Evolutionary conservation across 192 early-diverging fungal genomes (phyloP), one percentile per base, ranked within the genome.

Genomic region (Mortierella hygrophila): DNA sequence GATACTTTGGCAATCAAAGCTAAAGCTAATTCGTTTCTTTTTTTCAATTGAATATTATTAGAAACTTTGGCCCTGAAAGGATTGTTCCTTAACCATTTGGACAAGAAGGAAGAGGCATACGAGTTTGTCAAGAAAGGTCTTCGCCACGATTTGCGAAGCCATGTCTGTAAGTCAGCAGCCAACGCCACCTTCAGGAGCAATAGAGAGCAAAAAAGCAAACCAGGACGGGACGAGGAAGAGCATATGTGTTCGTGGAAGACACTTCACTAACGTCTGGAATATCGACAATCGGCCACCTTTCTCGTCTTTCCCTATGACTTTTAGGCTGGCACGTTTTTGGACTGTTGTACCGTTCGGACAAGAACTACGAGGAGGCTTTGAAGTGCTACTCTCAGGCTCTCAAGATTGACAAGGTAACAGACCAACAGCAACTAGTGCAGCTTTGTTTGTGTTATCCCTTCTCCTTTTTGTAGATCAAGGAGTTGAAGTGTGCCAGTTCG

Each of bases 51-150:
- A 26, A 6, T 21, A 52, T 20, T 18, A 5, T 52, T 78, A 93
- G 98, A 99, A 86, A 97, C 98, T 3, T 90, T 97, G 78, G 97
- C 98, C 6, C 94, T 99, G 93, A 98, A 97, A 82, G 97, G 97
- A 23, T 91, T 99, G 74, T 98, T 99, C 87, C 89, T 96, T 73
- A 93, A 95, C 79, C 92, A 96, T 78, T 81, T 99, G 89, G 97
- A 98, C 70, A 95, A 96, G 85, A 97, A 96, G 82, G 96, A 97
- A 38, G 97, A 99, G 83, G 97, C 93, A 11, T 95, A 97, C 78
- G 95, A 96, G 32, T 88, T 89, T 77, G 96, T 97, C 69, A 97
- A 97, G 87, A 94, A 94, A 79, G 97, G 97, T 16, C 87, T 99
- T 73, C 89, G 93, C 74, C 92, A 92, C 71, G 96, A 97, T 77